A percentile compares a stretch with the other conserved stretches of the same genome.
Conservation (phyloP, 1,139 yeast species). For the Hyphopichia fennica region DNA sequence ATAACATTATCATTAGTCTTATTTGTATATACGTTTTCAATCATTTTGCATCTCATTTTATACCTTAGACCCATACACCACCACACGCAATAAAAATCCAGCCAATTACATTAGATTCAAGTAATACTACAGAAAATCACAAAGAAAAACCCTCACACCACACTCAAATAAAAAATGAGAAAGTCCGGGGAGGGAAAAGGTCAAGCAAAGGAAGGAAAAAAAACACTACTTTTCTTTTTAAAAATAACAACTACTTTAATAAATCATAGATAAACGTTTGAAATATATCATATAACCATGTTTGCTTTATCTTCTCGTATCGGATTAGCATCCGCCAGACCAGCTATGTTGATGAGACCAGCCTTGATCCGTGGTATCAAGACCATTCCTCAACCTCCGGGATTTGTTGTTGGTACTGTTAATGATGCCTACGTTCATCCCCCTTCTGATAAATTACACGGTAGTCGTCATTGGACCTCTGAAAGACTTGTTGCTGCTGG, state of each 20-base stretch:
- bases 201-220: background rate
- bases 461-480: slow-evolving; percentile 72
- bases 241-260: background rate
- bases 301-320: slow-evolving; percentile 27
- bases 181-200: slow-evolving; percentile 5
- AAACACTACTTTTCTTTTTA: background rate
- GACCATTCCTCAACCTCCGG: slow-evolving; percentile 64
- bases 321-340: slow-evolving; percentile 22
- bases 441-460: slow-evolving; percentile 52
- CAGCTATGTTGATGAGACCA: slow-evolving; percentile 14
- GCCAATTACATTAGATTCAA: slow-evolving; percentile 2
- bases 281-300: slow-evolving; percentile 18
- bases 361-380: slow-evolving; percentile 27
- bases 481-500: slow-evolving; percentile 62
- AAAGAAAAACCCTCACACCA: background rate
- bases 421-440: slow-evolving; percentile 74
- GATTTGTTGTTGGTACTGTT: slow-evolving; percentile 70
- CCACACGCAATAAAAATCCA: background rate
- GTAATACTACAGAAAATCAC: too few relatives aligned
- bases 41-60: background rate
- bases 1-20: too few relatives aligned
- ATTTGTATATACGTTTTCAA: too few relatives aligned
- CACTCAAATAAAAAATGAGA: background rate
- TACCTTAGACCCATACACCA: background rate
- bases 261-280: background rate